Evolutionary conservation across 1,139 yeast genomes (phyloP), one percentile per base, ranked within the genome.

Genomic region (Yamadazyma atlantica): DNA sequence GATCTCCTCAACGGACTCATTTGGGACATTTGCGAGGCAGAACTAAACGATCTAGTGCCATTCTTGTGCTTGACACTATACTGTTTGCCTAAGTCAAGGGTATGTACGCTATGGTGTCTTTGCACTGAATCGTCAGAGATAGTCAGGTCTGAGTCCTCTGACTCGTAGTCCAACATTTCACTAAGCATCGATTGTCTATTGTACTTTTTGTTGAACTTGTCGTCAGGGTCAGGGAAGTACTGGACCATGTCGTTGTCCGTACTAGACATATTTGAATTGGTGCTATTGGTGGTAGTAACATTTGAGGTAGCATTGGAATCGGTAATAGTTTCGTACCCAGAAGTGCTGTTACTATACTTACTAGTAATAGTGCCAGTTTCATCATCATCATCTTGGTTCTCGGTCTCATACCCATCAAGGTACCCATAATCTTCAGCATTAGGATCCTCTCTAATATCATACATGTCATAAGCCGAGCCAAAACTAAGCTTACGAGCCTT

Each of bases 81-180:
- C n/a, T 50, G 49, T 35, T 48, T 55, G 13, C 42, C 53, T 8
- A 56, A 39, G 13, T 47, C 50, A 13, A 54, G 33, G 30, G 47
- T 48, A 8, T 42, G 35, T 3, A 42, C 32, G 36, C 51, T 50
- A 5, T 33, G 35, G 27, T 38, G 33, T 31, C 39, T 29, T 5
- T 29, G 32, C 11, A 34, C 22, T 4, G 24, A 19, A 5, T 17
- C 11, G 42, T 29, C 11, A 27, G 10, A 4, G 38, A 36, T 11
- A 8, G 39, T 35, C 46, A 43, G 45, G 5, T 42, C 49, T 12
- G 40, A 35, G 15, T 42, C 51, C 10, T 41, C 34, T 2, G 75
- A 69, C 23, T 60, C 64, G 42, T 69, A 69, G 39, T 69, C 76
- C 39, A 71, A 57, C 77, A 71, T 70, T 12, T 70, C 75, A 16